Evolutionary conservation across 176 grass and related monocot genomes (phyloP).

Genomic region (Oryza officinalis): DNA sequence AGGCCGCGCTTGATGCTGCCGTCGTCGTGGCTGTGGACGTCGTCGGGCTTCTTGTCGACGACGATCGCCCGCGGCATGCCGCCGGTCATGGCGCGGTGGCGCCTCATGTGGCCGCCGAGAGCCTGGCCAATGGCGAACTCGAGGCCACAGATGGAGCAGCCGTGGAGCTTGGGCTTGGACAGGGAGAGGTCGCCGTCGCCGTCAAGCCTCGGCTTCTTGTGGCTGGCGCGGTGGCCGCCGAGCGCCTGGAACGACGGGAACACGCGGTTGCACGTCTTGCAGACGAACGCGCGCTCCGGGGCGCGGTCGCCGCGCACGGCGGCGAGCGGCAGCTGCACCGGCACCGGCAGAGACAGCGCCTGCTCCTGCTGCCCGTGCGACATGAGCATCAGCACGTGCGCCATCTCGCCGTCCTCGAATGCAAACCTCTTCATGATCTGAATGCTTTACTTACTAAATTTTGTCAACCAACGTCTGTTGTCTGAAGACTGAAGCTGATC

Average conservation of each 20-base stretch:
- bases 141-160: conserved; percentile 68
- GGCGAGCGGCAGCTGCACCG: not conserved
- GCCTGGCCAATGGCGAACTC: conserved; percentile 77
- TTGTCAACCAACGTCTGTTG: not conserved
- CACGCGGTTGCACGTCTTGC: conserved; percentile 88
- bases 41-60: conserved; percentile 30
- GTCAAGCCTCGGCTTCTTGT: conserved; percentile 77
- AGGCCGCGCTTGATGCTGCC: conserved; percentile 14
- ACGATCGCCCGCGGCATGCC: conserved; percentile 13
- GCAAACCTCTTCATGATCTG: conserved; percentile 32
- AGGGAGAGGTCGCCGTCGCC: conserved; percentile 26
- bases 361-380: conserved; percentile 39
- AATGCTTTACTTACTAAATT: not conserved
- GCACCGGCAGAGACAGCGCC: not conserved
- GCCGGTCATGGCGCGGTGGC: conserved; percentile 43
- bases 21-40: not conserved
- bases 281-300: conserved; percentile 59
- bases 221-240: conserved; percentile 90
- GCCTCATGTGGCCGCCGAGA: conserved; percentile 71
- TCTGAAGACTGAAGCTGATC: not conserved
- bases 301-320: not conserved
- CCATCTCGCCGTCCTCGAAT: conserved; percentile 50
- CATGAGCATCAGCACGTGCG: conserved; percentile 57
- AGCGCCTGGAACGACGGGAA: conserved; percentile 95
- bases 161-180: conserved; percentile 52